Conservation (phyloP, 2,329 filamentous ascomycete species). For the Ilyonectria robusta region DNA sequence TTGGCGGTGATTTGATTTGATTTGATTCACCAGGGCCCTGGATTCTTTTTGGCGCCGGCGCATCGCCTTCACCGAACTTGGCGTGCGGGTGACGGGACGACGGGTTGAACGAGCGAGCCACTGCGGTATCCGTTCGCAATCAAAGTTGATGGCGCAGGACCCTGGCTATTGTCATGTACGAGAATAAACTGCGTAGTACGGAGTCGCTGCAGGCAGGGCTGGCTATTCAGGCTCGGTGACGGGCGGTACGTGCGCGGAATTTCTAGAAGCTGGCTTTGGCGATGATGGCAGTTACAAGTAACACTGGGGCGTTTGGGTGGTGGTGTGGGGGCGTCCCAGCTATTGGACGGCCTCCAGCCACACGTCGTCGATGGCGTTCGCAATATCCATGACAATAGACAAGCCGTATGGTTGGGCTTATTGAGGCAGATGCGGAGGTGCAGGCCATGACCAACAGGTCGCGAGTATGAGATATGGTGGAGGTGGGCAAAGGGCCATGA, state of each 20-base stretch:
- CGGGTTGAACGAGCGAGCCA: conserved; percentile 33
- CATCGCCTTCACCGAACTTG: conserved; percentile 46
- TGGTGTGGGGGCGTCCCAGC: conserved; percentile 8
- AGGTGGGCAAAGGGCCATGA: conserved; percentile 13
- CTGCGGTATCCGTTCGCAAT: conserved; percentile 12
- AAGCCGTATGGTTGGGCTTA: conserved; percentile 24
- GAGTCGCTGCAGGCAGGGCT: conserved; percentile 26
- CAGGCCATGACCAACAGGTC: conserved; percentile 24
- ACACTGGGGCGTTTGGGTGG: conserved; percentile 18
- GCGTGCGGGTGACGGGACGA: conserved; percentile 38
- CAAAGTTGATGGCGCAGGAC: conserved; percentile 3
- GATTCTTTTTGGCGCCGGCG: conserved; percentile 34
- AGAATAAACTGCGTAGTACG: not conserved
- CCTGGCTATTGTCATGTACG: conserved; percentile 8
- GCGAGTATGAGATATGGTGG: conserved; percentile 8
- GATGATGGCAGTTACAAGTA: conserved; percentile 13
- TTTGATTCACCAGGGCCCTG: conserved; percentile 39
- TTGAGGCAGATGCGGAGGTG: conserved; percentile 24
- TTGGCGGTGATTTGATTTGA: conserved; percentile 38
- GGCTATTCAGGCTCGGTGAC: conserved; percentile 24
- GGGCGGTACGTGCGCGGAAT: conserved; percentile 33
- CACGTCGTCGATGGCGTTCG: conserved; percentile 18
- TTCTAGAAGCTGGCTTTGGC: conserved; percentile 38
- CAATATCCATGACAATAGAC: conserved; percentile 30
- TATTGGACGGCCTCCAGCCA: conserved; percentile 34